phyloP scores from a whole-genome alignment of 495 filamentous ascomycete species.

The Podospora australis region DNA sequence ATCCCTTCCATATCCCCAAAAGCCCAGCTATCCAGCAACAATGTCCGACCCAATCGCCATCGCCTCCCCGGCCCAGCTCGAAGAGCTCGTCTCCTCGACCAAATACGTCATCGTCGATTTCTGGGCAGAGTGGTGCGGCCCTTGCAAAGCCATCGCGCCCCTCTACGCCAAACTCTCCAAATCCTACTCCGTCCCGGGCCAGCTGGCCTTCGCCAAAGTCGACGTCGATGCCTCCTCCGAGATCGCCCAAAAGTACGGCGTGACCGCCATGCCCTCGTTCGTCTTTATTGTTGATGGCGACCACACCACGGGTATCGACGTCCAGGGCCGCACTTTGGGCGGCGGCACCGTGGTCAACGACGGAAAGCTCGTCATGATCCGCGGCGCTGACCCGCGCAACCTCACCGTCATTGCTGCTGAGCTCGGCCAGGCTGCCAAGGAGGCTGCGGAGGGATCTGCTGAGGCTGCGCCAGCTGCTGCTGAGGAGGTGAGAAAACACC shows the following conservation, averaged over 20 bases:
- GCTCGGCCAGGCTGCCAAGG: conserved; percentile 30
- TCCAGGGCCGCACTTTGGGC: conserved; percentile 19
- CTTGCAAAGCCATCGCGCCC: conserved; percentile 63
- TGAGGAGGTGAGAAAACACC: background rate
- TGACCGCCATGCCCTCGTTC: conserved; percentile 72
- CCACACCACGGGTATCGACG: conserved; percentile 57
- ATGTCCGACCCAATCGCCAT: conserved; percentile 19
- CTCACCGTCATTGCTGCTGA: conserved; percentile 27
- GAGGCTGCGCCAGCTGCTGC: background rate
- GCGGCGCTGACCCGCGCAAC: conserved; percentile 30
- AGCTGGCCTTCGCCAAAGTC: conserved; percentile 54
- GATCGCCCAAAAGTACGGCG: conserved; percentile 37
- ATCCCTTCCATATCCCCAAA: background rate
- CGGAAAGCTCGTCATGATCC: conserved; percentile 22
- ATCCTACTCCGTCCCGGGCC: conserved; percentile 32
- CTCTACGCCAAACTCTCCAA: conserved; percentile 47
- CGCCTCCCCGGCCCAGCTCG: conserved; percentile 25
- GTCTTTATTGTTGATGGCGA: conserved; percentile 71
- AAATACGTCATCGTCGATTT: conserved; percentile 44
- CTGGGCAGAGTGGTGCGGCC: conserved; percentile 59
- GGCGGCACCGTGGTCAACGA: conserved; percentile 6
- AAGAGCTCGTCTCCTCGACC: conserved; percentile 25
- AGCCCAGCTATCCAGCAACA: background rate
- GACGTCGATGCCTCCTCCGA: conserved; percentile 50
- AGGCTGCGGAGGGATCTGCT: conserved; percentile 11